These are phyloP conservation scores for Rhodotorula mucilaginosa DNA, from an alignment of 1,284 basidiomycete genomes.

Conservation along the genomic window DNA sequence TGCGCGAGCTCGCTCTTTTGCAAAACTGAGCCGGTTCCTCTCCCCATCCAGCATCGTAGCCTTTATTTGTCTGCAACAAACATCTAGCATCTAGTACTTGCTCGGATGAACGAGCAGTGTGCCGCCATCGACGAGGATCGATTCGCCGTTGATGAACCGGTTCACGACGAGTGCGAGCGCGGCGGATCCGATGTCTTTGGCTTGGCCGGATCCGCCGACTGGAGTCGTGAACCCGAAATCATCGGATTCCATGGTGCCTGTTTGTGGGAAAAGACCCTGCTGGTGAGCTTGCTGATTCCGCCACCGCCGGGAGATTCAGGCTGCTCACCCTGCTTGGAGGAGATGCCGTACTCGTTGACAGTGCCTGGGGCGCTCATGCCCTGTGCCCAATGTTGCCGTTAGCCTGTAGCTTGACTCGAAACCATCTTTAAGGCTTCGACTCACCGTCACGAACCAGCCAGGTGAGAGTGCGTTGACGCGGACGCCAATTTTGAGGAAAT, in stretches of 20 bases:
- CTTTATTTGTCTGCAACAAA: neutral
- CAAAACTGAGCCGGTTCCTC: no score
- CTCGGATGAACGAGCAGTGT: conserved; percentile 15
- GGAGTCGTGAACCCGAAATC: conserved; percentile 26
- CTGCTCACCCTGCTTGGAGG: conserved; percentile 14
- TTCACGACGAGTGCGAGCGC: conserved; percentile 24
- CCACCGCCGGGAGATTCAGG: no score
- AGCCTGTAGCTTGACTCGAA: neutral
- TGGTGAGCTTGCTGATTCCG: no score
- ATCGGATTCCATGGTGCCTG: conserved; percentile 1
- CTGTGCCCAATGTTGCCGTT: neutral
- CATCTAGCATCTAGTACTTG: conserved; percentile 4
- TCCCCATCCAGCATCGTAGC: neutral
- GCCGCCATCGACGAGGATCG: conserved; percentile 21
- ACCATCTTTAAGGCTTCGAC: neutral
- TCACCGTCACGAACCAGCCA: conserved; percentile 26
- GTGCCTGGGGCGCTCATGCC: conserved; percentile 19
- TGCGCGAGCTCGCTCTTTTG: neutral
- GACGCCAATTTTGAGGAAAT: conserved; percentile 19
- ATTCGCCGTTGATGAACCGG: conserved; percentile 28
- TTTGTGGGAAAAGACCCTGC: no score
- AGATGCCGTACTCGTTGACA: conserved; percentile 16
- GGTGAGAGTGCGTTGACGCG: conserved; percentile 23
- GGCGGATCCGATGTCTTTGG: conserved; percentile 15
- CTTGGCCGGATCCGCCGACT: conserved; percentile 17